These are phyloP conservation scores for Epichloe hybrida DNA, from an alignment of 2,329 filamentous ascomycete species.

Conservation along the genomic window DNA sequence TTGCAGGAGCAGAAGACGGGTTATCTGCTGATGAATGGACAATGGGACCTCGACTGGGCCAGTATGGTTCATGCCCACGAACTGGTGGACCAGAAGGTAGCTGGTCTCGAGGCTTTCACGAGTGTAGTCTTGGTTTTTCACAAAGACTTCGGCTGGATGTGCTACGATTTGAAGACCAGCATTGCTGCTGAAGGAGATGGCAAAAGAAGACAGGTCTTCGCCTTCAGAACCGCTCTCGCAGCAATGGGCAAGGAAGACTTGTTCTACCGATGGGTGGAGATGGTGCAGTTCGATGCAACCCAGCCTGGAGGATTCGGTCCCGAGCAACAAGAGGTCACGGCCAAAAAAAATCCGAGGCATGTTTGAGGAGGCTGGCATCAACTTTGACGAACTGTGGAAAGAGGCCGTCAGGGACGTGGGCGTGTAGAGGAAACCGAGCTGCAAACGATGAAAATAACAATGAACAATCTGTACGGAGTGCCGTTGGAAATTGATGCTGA, in stretches of 20 bases:
- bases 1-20: slow-evolving; percentile 68
- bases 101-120: slow-evolving; percentile 53
- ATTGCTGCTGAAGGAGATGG: slow-evolving; percentile 43
- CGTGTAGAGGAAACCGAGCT: slow-evolving; percentile 6
- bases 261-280: slow-evolving; percentile 87
- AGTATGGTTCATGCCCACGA: slow-evolving; percentile 63
- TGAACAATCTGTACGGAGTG: too few species aligned
- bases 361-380: slow-evolving; percentile 61
- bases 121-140: slow-evolving; percentile 57
- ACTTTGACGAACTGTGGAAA: slow-evolving; percentile 71
- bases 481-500: too few species aligned
- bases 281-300: slow-evolving; percentile 77
- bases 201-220: slow-evolving; percentile 59
- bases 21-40: slow-evolving; percentile 69
- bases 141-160: slow-evolving; percentile 53
- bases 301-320: slow-evolving; percentile 65
- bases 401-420: slow-evolving; percentile 35
- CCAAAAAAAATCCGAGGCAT: slow-evolving; percentile 59
- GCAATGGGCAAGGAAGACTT: slow-evolving; percentile 72
- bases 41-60: slow-evolving; percentile 81
- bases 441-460: too few species aligned
- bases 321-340: slow-evolving; percentile 59
- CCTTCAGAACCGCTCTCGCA: slow-evolving; percentile 63
- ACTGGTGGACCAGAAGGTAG: slow-evolving; percentile 50
- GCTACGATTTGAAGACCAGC: slow-evolving; percentile 44